Percentiles rank a stretch among this genome's conserved stretches.
phyloP scores from a whole-genome alignment of 768 basidiomycete species.

The Mycena leptocephala region DNA sequence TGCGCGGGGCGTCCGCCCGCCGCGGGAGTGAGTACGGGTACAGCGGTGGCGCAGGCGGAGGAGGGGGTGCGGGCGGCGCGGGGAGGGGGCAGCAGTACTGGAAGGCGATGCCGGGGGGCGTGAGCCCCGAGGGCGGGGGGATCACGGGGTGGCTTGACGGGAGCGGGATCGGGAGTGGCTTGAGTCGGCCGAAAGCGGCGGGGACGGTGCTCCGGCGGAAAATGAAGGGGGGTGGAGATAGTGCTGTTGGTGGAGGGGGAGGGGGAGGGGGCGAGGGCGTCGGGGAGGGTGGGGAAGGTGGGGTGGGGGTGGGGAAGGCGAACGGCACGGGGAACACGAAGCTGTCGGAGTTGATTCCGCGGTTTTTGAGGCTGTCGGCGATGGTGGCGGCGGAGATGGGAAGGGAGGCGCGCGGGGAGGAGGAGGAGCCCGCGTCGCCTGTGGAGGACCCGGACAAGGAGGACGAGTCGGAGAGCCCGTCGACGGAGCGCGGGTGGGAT shows the following conservation, averaged over 20 bases:
- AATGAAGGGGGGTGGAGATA: conserved; percentile 43
- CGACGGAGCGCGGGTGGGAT: conserved; percentile 25
- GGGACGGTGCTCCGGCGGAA: conserved; percentile 77
- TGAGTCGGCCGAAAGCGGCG: conserved; percentile 75
- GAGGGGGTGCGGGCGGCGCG: background rate
- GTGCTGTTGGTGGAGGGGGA: no score
- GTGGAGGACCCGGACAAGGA: conserved; percentile 42
- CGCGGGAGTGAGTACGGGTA: conserved; percentile 40
- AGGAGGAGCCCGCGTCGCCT: conserved; percentile 50
- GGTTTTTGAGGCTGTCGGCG: conserved; percentile 86
- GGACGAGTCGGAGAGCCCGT: conserved; percentile 32
- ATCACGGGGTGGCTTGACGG: conserved; percentile 86
- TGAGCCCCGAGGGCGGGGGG: conserved; percentile 61
- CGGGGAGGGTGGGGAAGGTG: conserved; percentile 16
- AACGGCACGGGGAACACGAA: conserved; percentile 75
- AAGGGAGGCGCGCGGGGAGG: conserved; percentile 76
- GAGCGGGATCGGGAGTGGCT: conserved; percentile 82
- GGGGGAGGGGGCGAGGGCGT: no score
- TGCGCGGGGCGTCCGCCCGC: conserved; percentile 42
- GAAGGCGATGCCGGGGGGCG: conserved; percentile 52
- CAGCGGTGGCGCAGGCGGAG: conserved; percentile 21
- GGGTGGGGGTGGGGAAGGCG: conserved; percentile 41
- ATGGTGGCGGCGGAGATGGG: conserved; percentile 86
- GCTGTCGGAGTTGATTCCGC: conserved; percentile 75
- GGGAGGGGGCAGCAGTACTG: conserved; percentile 41